Conservation (phyloP, 345 rosid species). For the Populus alba region DNA sequence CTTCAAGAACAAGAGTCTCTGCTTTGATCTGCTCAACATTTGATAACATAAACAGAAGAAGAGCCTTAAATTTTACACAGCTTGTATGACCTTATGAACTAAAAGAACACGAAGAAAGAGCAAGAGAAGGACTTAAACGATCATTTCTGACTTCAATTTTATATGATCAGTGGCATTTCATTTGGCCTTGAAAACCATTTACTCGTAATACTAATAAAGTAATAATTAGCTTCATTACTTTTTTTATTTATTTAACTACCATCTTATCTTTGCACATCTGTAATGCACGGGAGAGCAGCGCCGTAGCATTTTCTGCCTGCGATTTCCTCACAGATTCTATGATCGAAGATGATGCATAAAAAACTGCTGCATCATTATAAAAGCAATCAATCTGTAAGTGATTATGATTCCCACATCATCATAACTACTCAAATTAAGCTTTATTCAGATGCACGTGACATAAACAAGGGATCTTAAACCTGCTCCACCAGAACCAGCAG, state of each 20-base stretch:
- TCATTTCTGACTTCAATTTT: too few relatives aligned
- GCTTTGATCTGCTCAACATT: conserved; percentile 47
- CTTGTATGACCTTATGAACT: too few relatives aligned
- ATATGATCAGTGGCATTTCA: too few relatives aligned
- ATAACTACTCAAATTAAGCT: neutral
- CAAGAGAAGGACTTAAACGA: neutral
- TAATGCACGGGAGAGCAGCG: conserved; percentile 50
- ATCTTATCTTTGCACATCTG: conserved; percentile 52
- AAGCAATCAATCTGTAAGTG: neutral
- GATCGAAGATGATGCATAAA: conserved; percentile 28
- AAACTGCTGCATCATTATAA: conserved; percentile 15
- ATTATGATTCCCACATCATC: neutral
- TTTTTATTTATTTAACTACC: conserved; percentile 23
- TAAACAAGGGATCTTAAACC: conserved; percentile 14
- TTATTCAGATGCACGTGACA: neutral
- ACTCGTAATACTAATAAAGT: neutral
- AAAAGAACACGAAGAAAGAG: neutral
- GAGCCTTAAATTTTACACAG: too few relatives aligned
- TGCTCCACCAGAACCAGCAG: conserved; percentile 52
- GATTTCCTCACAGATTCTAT: conserved; percentile 55
- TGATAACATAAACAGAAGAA: too few relatives aligned
- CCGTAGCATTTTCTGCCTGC: conserved; percentile 50
- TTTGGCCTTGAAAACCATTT: too few relatives aligned
- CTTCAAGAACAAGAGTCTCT: conserved; percentile 51
- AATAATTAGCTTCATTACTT: neutral